Conservation (phyloP, 169 alveolate species). For the Plasmodium reichenowi region DNA sequence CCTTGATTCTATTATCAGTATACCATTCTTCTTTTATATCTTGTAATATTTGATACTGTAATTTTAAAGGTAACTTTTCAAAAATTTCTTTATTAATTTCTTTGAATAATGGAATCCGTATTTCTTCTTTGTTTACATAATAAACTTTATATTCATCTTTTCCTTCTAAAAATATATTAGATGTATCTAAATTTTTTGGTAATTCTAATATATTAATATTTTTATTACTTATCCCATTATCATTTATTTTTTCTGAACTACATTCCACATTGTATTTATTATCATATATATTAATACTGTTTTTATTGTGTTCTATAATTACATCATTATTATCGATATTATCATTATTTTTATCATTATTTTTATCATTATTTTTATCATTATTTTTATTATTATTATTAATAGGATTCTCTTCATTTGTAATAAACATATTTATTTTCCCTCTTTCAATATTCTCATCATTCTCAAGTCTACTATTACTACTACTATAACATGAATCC, state of each 20-base stretch:
- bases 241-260: background rate
- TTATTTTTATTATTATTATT: background rate
- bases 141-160: slow-evolving; percentile 75
- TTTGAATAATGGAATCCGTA: slow-evolving; percentile 72
- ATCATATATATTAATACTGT: background rate
- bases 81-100: slow-evolving; percentile 85
- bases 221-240: background rate
- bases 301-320: background rate
- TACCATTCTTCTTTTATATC: slow-evolving; percentile 88
- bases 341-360: background rate
- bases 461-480: background rate
- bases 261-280: background rate
- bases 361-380: background rate
- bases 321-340: background rate
- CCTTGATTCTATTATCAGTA: slow-evolving; percentile 84
- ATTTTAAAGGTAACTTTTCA: slow-evolving; percentile 83
- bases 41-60: slow-evolving; percentile 86
- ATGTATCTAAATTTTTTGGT: slow-evolving; percentile 8
- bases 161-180: slow-evolving; percentile 33
- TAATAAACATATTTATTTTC: background rate
- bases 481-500: background rate
- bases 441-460: background rate
- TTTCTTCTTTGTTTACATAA: slow-evolving; percentile 68
- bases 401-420: background rate
- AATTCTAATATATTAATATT: slow-evolving; percentile 55